phyloP scores from a whole-genome alignment of 2,329 filamentous ascomycete species.

The Arthrinium puccinioides region DNA sequence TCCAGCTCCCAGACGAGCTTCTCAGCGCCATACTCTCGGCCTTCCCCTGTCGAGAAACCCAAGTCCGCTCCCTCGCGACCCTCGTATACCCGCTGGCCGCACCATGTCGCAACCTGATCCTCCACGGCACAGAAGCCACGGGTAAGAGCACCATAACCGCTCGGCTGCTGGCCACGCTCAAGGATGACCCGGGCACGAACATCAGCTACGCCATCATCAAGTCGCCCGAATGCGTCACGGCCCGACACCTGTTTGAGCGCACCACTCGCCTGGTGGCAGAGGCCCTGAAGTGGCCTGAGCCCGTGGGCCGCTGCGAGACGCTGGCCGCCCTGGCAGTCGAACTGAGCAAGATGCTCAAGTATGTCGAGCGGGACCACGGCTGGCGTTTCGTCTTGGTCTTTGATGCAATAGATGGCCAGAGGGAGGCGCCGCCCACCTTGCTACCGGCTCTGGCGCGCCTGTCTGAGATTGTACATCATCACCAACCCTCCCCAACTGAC shows the following conservation, averaged over 20 bases:
- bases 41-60: conserved; percentile 51
- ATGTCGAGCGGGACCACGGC: conserved; percentile 17
- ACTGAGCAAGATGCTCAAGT: conserved; percentile 56
- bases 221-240: conserved; percentile 70
- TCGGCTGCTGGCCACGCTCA: conserved; percentile 48
- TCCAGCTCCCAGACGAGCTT: conserved; percentile 45
- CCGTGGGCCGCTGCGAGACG: conserved; percentile 66
- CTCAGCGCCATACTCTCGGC: conserved; percentile 34
- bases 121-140: conserved; percentile 80
- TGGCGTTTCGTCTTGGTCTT: conserved; percentile 74
- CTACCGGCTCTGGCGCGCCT: conserved; percentile 75
- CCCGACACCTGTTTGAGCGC: conserved; percentile 69
- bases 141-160: conserved; percentile 72
- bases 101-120: conserved; percentile 64
- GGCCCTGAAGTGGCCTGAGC: conserved; percentile 39
- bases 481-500: conserved; percentile 3
- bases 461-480: conserved; percentile 62
- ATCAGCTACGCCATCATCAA: conserved; percentile 56
- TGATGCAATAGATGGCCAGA: conserved; percentile 79
- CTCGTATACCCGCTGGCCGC: conserved; percentile 58
- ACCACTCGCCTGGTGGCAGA: conserved; percentile 53
- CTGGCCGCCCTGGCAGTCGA: conserved; percentile 70
- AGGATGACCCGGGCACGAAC: conserved; percentile 36
- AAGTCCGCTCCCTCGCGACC: conserved; percentile 51
- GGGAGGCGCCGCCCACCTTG: conserved; percentile 71